These are phyloP conservation scores for Coffea canephora DNA, from an alignment of 257 asterid species.

Conservation along the genomic window DNA sequence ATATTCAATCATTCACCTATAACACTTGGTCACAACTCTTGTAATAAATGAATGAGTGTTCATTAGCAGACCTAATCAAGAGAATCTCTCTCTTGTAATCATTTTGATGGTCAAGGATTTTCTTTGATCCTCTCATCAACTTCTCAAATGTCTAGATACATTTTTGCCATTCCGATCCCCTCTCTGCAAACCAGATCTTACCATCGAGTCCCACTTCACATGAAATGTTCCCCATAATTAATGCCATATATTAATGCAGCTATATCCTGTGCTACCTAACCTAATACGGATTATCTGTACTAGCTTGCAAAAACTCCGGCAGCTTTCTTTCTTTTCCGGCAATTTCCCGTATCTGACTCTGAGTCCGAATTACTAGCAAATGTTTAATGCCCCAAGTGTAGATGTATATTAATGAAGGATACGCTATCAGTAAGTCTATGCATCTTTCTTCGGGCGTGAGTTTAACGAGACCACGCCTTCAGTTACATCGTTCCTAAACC, in stretches of 20 bases:
- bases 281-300: background rate
- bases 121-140: background rate
- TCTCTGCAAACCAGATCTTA: background rate
- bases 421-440: too few relatives aligned
- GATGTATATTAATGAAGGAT: too few relatives aligned
- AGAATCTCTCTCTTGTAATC: background rate
- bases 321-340: too few relatives aligned
- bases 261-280: background rate
- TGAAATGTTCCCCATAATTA: background rate
- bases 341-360: too few relatives aligned
- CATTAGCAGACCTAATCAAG: background rate
- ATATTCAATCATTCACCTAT: too few relatives aligned
- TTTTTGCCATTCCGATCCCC: background rate
- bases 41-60: too few relatives aligned
- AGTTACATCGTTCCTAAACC: too few relatives aligned
- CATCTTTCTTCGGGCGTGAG: too few relatives aligned
- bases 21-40: too few relatives aligned
- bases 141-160: background rate
- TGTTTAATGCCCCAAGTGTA: too few relatives aligned
- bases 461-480: too few relatives aligned
- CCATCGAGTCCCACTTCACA: constrained; percentile 1
- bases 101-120: background rate
- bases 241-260: background rate
- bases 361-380: too few relatives aligned
- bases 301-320: background rate